These are phyloP conservation scores for Penicillium digitatum DNA, from an alignment of 2,329 filamentous ascomycete species.

Conservation along the genomic window DNA sequence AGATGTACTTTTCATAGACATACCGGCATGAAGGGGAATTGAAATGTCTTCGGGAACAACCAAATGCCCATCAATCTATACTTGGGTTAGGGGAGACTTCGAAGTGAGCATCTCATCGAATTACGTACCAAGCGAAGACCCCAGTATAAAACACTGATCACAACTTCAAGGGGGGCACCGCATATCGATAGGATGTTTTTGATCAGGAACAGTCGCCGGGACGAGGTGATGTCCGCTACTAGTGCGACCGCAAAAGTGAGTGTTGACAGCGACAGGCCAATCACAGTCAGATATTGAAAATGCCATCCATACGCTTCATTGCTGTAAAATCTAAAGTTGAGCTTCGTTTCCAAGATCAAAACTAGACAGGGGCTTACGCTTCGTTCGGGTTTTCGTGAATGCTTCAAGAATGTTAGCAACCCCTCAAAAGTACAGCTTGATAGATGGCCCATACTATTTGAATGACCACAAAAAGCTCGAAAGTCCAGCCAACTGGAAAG, in stretches of 20 bases:
- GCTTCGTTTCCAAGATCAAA: not conserved
- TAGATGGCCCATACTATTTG: constrained; percentile 41
- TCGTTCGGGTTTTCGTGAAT: constrained; percentile 43
- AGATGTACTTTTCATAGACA: constrained; percentile 26
- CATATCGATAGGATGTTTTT: constrained; percentile 58
- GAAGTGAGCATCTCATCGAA: not conserved
- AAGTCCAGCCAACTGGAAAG: constrained; percentile 36
- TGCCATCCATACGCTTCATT: constrained; percentile 63
- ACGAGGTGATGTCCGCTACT: constrained; percentile 54
- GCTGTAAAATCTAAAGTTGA: constrained; percentile 27
- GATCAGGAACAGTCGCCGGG: constrained; percentile 49
- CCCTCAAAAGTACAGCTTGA: not conserved
- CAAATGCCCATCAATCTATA: constrained; percentile 44
- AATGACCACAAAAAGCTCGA: constrained; percentile 45
- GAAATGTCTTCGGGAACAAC: constrained; percentile 48
- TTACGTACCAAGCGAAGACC: constrained; percentile 48
- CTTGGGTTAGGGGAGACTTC: constrained; percentile 1
- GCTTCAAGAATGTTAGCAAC: constrained; percentile 23
- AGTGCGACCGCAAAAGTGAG: constrained; percentile 53
- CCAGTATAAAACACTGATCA: constrained; percentile 61
- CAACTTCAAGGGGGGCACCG: constrained; percentile 57
- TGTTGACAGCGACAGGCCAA: constrained; percentile 56
- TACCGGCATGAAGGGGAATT: constrained; percentile 38
- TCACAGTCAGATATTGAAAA: constrained; percentile 62
- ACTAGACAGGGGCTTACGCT: constrained; percentile 28